Conservation (phyloP, 2,329 filamentous ascomycete species). For the Venturia carpophila region DNA sequence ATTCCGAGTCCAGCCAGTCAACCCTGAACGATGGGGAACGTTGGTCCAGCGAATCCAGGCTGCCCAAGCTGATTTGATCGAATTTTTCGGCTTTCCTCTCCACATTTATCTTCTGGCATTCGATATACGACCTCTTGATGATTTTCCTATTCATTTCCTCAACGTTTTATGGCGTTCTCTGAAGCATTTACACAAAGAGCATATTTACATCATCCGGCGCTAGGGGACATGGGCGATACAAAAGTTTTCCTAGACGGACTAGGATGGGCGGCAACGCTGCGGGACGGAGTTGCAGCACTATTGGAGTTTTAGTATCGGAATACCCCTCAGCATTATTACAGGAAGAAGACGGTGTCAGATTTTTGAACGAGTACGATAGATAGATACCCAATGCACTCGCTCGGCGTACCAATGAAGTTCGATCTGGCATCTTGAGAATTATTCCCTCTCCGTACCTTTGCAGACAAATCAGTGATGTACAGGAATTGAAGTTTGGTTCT, state of each 20-base stretch:
- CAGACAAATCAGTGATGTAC: too few species aligned
- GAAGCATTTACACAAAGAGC: conserved; percentile 6
- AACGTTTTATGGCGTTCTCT: not conserved
- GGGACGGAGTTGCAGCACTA: not conserved
- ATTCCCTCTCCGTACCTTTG: not conserved
- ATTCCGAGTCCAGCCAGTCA: not conserved
- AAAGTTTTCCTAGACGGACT: not conserved
- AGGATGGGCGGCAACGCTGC: not conserved
- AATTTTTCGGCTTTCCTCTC: not conserved
- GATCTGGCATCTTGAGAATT: not conserved
- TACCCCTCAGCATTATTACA: conserved; percentile 7
- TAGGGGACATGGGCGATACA: not conserved
- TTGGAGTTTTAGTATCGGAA: not conserved
- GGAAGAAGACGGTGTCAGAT: not conserved
- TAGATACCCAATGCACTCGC: not conserved
- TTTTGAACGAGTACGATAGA: not conserved
- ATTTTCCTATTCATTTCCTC: not conserved
- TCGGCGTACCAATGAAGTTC: not conserved
- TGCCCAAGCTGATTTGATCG: conserved; percentile 1
- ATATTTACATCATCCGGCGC: conserved; percentile 1
- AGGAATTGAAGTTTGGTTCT: too few species aligned
- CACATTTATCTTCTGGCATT: not conserved
- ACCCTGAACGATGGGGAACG: not conserved
- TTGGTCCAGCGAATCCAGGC: not conserved
- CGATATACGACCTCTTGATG: not conserved